A percentile compares a stretch with the other conserved stretches of the same genome.
Evolutionary conservation across 352 stramenopile species (phyloP).

Genomic region (Blastocystis sp.): DNA sequence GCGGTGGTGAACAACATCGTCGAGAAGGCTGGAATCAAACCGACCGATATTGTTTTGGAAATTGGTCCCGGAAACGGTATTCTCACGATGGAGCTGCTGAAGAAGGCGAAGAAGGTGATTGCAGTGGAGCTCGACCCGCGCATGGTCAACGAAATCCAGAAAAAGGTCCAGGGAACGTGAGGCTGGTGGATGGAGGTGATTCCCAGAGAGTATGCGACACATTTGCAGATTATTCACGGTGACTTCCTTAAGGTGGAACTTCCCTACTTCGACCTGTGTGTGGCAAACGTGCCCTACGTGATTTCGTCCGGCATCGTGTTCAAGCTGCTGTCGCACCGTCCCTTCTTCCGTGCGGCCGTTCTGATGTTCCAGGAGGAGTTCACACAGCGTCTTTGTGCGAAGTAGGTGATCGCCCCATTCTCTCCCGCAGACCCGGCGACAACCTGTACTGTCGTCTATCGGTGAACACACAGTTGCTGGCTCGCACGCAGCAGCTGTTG

Average conservation of each 20-base stretch:
- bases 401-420: slow-evolving; percentile 61
- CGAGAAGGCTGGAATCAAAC: slow-evolving; percentile 82
- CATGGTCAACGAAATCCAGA: slow-evolving; percentile 97
- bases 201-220: slow-evolving; percentile 71
- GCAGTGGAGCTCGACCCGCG: slow-evolving; percentile 93
- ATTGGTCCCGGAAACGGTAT: slow-evolving; percentile 93
- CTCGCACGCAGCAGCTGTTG: slow-evolving; percentile 92
- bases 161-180: slow-evolving; percentile 88
- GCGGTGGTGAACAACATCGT: slow-evolving; percentile 77
- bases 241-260: slow-evolving; percentile 96
- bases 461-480: slow-evolving; percentile 95
- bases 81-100: slow-evolving; percentile 93
- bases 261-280: slow-evolving; percentile 96
- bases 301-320: slow-evolving; percentile 96
- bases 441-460: slow-evolving; percentile 92
- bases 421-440: slow-evolving; percentile 72
- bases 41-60: slow-evolving; percentile 89
- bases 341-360: slow-evolving; percentile 94
- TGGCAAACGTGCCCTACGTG: slow-evolving; percentile 96
- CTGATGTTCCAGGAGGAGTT: slow-evolving; percentile 99
- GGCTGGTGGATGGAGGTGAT: slow-evolving; percentile 57
- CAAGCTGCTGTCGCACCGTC: slow-evolving; percentile 91
- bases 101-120: slow-evolving; percentile 88
- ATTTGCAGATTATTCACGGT: slow-evolving; percentile 94
- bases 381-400: slow-evolving; percentile 86